Percentiles rank a stretch among this genome's conserved stretches.
Conservation (phyloP, 75 land plant genomes). For the Selaginella moellendorffii region DNA sequence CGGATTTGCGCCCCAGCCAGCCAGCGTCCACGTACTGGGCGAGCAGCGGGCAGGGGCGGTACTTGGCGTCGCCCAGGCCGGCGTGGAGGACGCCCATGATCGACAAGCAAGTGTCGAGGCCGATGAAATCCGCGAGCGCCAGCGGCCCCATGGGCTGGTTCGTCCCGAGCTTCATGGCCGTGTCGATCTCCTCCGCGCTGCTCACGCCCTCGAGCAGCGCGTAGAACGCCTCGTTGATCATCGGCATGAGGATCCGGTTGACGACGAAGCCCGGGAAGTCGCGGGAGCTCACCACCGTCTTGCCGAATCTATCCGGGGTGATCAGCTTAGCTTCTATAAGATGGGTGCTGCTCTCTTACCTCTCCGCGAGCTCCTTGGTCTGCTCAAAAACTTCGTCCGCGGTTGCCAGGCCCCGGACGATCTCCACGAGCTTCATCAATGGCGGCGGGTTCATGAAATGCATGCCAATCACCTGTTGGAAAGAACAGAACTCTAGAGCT, state of each 20-base stretch:
- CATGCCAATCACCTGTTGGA: constrained; percentile 97
- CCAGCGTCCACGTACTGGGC: constrained; percentile 93
- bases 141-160: constrained; percentile 97
- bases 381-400: constrained; percentile 48
- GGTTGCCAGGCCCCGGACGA: constrained; percentile 70
- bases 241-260: constrained; percentile 89
- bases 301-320: constrained; percentile 63
- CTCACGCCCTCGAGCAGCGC: constrained; percentile 71
- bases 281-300: constrained; percentile 56
- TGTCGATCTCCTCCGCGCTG: constrained; percentile 76
- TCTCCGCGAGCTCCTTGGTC: constrained; percentile 61
- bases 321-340: too few relatives aligned
- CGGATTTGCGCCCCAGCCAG: constrained; percentile 64
- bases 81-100: constrained; percentile 56
- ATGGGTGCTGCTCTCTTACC: too few relatives aligned
- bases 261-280: constrained; percentile 88
- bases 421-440: constrained; percentile 85
- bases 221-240: constrained; percentile 88
- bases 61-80: constrained; percentile 75
- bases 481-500: too few relatives aligned
- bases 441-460: constrained; percentile 99
- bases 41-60: constrained; percentile 79
- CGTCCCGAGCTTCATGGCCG: constrained; percentile 84
- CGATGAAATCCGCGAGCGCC: constrained; percentile 81
- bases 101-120: constrained; percentile 77